These are phyloP conservation scores for Mortierella antarctica DNA, from an alignment of 192 early-diverging fungal species.

Conservation along the genomic window DNA sequence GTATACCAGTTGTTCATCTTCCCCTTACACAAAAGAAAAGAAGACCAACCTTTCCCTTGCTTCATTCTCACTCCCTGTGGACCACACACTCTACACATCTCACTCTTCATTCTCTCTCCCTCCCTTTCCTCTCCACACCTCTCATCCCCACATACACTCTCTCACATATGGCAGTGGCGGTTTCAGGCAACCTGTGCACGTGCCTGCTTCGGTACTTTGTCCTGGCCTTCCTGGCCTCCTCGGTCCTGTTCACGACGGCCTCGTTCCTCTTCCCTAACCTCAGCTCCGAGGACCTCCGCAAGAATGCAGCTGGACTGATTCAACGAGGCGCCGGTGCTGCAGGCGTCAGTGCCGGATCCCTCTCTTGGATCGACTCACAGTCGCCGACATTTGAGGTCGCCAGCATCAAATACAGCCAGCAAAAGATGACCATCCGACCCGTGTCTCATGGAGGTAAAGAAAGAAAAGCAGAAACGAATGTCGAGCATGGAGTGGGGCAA, in stretches of 20 bases:
- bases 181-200: slow-evolving; percentile 41
- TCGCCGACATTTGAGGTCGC: slow-evolving; percentile 42
- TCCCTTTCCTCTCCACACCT: background rate
- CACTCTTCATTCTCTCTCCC: background rate
- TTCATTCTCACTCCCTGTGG: background rate
- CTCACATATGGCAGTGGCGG: slow-evolving; percentile 38
- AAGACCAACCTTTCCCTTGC: background rate
- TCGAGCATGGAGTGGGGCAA: background rate
- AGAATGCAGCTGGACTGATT: slow-evolving; percentile 56
- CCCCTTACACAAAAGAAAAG: no score
- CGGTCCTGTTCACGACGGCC: slow-evolving; percentile 32
- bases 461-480: background rate
- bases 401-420: slow-evolving; percentile 32
- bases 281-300: slow-evolving; percentile 45
- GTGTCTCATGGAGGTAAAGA: slow-evolving; percentile 12
- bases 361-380: slow-evolving; percentile 39
- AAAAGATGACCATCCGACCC: slow-evolving; percentile 37
- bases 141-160: background rate
- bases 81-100: background rate
- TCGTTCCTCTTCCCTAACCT: slow-evolving; percentile 34
- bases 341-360: slow-evolving; percentile 17
- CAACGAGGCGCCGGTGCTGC: slow-evolving; percentile 45
- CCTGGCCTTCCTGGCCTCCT: slow-evolving; percentile 34
- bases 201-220: slow-evolving; percentile 46
- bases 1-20: no score